Conservation (phyloP, 768 basidiomycete species). For the Arthromyces matolae region DNA sequence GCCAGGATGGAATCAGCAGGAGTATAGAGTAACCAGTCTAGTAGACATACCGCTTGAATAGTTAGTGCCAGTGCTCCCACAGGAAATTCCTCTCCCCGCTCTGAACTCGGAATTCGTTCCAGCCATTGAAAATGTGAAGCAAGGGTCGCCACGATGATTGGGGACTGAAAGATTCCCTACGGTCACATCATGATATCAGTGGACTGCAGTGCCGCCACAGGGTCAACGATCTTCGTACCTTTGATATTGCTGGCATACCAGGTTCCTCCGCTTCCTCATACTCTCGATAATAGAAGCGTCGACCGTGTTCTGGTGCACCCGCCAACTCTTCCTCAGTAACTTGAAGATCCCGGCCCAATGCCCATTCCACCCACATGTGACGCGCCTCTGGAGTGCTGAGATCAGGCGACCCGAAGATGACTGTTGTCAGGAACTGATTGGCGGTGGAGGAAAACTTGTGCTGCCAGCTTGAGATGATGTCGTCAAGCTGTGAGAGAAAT, state of each 20-base stretch:
- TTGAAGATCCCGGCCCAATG: neutral
- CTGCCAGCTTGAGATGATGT: neutral
- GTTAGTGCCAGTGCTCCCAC: neutral
- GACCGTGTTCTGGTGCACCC: too few relatives aligned
- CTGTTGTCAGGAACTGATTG: neutral
- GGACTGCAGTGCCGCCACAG: neutral
- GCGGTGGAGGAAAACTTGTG: neutral
- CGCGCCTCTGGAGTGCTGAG: neutral
- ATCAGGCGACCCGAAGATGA: neutral
- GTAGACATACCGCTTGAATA: neutral
- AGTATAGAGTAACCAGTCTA: neutral
- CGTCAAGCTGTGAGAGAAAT: neutral
- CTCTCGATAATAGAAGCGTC: neutral
- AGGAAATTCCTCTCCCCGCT: neutral
- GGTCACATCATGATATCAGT: neutral
- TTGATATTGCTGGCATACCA: neutral
- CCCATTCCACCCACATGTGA: neutral
- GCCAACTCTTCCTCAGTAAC: neutral
- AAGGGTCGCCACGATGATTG: neutral
- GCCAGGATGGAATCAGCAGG: neutral
- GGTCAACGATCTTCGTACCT: neutral
- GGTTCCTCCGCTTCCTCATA: neutral
- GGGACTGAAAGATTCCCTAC: neutral
- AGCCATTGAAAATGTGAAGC: too few relatives aligned
- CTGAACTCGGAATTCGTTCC: neutral